phyloP scores from a whole-genome alignment of 2,329 filamentous ascomycete species.

The Penicillium nordicum region DNA sequence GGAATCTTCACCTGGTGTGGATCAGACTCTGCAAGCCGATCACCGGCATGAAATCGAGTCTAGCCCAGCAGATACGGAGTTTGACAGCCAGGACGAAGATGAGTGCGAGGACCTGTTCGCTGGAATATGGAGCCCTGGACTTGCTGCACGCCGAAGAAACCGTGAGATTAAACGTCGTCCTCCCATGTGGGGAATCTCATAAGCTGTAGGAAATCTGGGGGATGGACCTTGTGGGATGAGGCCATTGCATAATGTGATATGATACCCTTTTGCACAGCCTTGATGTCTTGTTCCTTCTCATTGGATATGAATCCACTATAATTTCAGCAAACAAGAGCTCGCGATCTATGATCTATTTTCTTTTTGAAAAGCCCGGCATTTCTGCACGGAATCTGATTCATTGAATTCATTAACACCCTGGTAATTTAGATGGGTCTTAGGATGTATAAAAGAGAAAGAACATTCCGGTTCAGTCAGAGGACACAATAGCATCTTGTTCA shows the following conservation, averaged over 20 bases:
- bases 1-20: conserved; percentile 40
- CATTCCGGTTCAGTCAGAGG: neutral
- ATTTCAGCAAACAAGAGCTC: neutral
- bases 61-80: conserved; percentile 47
- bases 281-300: neutral
- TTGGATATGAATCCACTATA: neutral
- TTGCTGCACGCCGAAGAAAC: conserved; percentile 47
- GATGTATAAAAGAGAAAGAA: neutral
- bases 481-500: neutral
- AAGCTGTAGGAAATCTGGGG: neutral
- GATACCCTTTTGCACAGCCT: neutral
- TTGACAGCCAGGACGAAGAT: conserved; percentile 64
- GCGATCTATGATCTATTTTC: neutral
- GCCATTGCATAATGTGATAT: neutral
- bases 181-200: conserved; percentile 24
- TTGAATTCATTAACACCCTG: conserved; percentile 2
- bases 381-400: neutral
- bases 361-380: neutral
- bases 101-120: conserved; percentile 65
- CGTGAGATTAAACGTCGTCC: conserved; percentile 35
- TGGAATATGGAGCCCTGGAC: conserved; percentile 57
- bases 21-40: conserved; percentile 5
- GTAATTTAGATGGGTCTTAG: neutral
- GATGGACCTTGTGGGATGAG: neutral
- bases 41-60: conserved; percentile 5